phyloP scores from a whole-genome alignment of 2,329 filamentous ascomycete genomes.

The Cercospora citrullina region DNA sequence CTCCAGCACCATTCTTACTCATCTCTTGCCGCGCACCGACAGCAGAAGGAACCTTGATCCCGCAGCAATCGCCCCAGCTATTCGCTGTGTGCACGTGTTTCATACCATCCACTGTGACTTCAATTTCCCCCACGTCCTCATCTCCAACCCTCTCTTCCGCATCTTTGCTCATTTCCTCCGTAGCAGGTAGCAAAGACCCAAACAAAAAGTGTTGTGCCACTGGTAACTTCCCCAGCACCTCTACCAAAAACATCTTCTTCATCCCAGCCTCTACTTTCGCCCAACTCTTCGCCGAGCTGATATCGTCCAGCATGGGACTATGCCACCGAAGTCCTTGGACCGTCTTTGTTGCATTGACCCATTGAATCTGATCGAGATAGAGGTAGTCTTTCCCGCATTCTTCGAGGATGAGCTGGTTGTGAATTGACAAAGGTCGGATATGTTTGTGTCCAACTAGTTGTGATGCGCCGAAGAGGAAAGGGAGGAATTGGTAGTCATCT shows the following conservation, averaged over 20 bases:
- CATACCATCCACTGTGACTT: constrained; percentile 65
- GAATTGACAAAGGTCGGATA: constrained; percentile 62
- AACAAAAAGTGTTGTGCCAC: constrained; percentile 99
- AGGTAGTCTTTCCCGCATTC: constrained; percentile 81
- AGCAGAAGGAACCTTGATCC: constrained; percentile 94
- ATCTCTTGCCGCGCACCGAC: constrained; percentile 87
- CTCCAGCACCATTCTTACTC: constrained; percentile 68
- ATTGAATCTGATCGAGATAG: constrained; percentile 88
- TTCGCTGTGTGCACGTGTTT: constrained; percentile 59
- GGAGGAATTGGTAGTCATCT: constrained; percentile 56
- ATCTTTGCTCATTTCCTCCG: constrained; percentile 74
- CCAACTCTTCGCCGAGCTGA: constrained; percentile 87
- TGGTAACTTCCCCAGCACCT: constrained; percentile 88
- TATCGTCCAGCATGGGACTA: constrained; percentile 97
- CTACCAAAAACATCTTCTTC: constrained; percentile 93
- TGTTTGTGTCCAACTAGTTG: constrained; percentile 66
- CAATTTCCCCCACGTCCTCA: constrained; percentile 55
- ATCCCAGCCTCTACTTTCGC: constrained; percentile 90
- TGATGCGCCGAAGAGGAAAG: constrained; percentile 52
- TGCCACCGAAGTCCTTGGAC: constrained; percentile 95
- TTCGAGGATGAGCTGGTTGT: constrained; percentile 83
- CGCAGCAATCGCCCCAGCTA: constrained; percentile 93
- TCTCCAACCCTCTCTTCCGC: constrained; percentile 54
- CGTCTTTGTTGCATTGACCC: constrained; percentile 95
- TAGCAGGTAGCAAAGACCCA: constrained; percentile 77